Conservation (phyloP, 192 early-diverging fungal species). For the Coemansia sp. region DNA sequence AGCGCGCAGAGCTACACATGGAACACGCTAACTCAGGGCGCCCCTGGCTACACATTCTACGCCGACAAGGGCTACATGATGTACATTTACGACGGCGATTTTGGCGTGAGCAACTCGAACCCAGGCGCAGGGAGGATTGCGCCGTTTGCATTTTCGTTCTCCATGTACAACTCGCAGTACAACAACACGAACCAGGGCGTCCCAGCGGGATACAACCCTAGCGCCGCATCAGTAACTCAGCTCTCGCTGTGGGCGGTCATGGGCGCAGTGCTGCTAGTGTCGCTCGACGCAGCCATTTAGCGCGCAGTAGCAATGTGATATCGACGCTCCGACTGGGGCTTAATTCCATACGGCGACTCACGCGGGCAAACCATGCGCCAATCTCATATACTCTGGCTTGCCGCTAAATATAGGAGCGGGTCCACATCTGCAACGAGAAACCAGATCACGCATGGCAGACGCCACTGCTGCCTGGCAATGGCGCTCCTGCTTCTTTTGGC, state of each 20-base stretch:
- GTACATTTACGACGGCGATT: slow-evolving; percentile 50
- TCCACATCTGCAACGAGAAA: background rate
- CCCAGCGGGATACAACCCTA: slow-evolving; percentile 48
- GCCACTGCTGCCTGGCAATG: background rate
- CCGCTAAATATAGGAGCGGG: background rate
- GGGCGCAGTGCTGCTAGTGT: background rate
- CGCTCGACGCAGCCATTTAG: background rate
- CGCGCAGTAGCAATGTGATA: too few species aligned
- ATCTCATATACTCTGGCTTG: background rate
- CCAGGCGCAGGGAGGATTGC: slow-evolving; percentile 40
- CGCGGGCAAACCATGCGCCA: background rate
- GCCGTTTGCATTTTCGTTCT: slow-evolving; percentile 34
- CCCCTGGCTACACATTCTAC: slow-evolving; percentile 31
- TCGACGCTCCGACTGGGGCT: too few species aligned
- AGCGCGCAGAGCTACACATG: slow-evolving; percentile 34
- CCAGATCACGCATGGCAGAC: background rate
- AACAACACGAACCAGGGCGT: slow-evolving; percentile 47
- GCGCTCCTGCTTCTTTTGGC: background rate
- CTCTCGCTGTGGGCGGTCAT: background rate
- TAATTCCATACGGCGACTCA: background rate
- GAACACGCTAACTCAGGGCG: slow-evolving; percentile 42
- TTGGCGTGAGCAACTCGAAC: slow-evolving; percentile 19
- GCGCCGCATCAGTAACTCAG: slow-evolving; percentile 4
- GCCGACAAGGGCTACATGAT: slow-evolving; percentile 36
- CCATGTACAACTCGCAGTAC: slow-evolving; percentile 54